Base-by-base conservation (phyloP, 495 filamentous ascomycete genomes). In the Penicillium daleae region DNA sequence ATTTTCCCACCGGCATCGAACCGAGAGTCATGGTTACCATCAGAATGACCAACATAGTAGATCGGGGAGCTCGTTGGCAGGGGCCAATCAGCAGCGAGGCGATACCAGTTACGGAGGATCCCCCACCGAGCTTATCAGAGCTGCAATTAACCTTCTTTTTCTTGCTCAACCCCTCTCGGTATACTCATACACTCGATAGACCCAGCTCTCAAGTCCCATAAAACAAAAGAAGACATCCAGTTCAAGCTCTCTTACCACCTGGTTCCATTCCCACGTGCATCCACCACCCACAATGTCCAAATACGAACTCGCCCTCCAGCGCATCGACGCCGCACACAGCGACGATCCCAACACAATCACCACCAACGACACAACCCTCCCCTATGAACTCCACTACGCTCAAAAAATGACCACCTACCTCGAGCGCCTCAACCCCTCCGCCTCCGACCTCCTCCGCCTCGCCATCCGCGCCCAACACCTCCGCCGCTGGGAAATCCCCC, bases 401-500 rank as follows among this genome's bases (percentile, higher is more conserved):
- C 79, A 85, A 58, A 83, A 90, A 76, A 92, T 92, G 90, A 90
- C 87, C 52, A 70, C 71, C 37, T 92, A 89, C 79, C 86, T 95
- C 19, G 66, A 78, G 12, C 71, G 75, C 4, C 81, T 83, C 58
- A 61, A 73, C 32, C 84, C 89, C 1, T 55, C 75, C 35, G 86
- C 90, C 19, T 84, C 88, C 4, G 85, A 87, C 15, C 69, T 81
- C 49, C 81, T 95, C 40, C 83, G 83, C 26, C 80, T 94, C 59
- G 91, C 91, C 29, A 86, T 92, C 60, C 88, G 90, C 60, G 91
- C 91, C 22, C 91, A 95, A 74, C 91, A 95, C 76, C 88, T 94
- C 63, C 77, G 83, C 54, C 89, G 91, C 67, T 95, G 90, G 90
- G 89, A 93, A 74, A 82, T 92, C 15, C 89, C 90, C 0, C 87